phyloP scores from a whole-genome alignment of 2,329 filamentous ascomycete species.

The Myriangium duriaei region DNA sequence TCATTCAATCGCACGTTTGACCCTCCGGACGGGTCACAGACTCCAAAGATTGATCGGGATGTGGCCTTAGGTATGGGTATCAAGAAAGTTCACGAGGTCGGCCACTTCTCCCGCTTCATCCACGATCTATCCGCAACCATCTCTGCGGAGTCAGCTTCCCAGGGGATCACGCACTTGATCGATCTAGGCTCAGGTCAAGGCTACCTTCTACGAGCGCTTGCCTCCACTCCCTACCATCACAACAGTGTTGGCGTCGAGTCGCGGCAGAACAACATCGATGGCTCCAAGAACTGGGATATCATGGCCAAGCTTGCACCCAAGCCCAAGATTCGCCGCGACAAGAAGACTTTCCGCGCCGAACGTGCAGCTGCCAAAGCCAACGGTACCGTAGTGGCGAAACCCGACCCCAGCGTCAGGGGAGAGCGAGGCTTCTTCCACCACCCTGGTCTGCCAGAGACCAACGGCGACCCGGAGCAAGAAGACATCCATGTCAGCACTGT shows the following conservation, averaged over 20 bases:
- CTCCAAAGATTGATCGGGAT: slow-evolving; percentile 51
- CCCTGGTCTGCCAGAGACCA: slow-evolving; percentile 3
- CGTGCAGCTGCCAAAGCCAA: slow-evolving; percentile 15
- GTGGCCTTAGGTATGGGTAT: slow-evolving; percentile 85
- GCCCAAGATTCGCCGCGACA: slow-evolving; percentile 64
- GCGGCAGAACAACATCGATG: slow-evolving; percentile 70
- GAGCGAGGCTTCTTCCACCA: slow-evolving; percentile 9
- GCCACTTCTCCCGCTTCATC: slow-evolving; percentile 79
- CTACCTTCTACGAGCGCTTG: slow-evolving; percentile 80
- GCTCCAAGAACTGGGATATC: slow-evolving; percentile 76
- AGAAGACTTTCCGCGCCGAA: slow-evolving; percentile 58
- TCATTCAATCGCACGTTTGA: slow-evolving; percentile 52
- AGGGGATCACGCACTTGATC: slow-evolving; percentile 66
- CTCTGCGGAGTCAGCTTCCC: slow-evolving; percentile 29
- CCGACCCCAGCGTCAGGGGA: slow-evolving; percentile 1
- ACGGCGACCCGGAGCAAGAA: slow-evolving; percentile 9
- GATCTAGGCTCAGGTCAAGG: slow-evolving; percentile 97
- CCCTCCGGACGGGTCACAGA: slow-evolving; percentile 21
- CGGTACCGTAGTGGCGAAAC: neutral
- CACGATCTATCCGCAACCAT: slow-evolving; percentile 50
- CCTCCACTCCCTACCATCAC: slow-evolving; percentile 72
- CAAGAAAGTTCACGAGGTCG: slow-evolving; percentile 91
- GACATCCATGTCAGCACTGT: slow-evolving; percentile 32
- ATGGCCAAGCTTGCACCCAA: slow-evolving; percentile 63
- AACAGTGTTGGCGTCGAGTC: slow-evolving; percentile 87